Percentiles rank a stretch among this genome's conserved stretches.
Evolutionary conservation across 2,329 filamentous ascomycete genomes (phyloP).

Genomic region (Nothophoma quercina): DNA sequence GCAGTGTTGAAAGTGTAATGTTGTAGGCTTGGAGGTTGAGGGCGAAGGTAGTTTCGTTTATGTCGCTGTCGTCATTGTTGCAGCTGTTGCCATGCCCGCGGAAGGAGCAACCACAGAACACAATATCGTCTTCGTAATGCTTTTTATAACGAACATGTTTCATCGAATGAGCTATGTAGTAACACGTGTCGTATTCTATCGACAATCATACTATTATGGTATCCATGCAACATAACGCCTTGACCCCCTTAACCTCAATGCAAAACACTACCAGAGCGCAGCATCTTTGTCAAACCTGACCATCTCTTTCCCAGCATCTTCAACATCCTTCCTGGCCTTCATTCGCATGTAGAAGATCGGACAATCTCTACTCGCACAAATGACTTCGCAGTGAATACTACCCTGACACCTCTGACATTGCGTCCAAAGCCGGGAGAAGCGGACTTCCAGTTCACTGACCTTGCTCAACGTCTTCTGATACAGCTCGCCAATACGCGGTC

Average conservation of each 20-base stretch:
- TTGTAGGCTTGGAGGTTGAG: too few species aligned
- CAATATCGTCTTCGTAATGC: too few species aligned
- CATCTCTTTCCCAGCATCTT: constrained; percentile 91
- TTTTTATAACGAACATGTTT: background rate
- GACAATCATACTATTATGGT: constrained; percentile 2
- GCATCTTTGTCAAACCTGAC: constrained; percentile 87
- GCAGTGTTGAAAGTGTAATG: too few species aligned
- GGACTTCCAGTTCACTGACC: constrained; percentile 89
- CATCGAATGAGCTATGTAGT: too few species aligned
- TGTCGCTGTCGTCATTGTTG: too few species aligned
- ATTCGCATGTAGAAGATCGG: constrained; percentile 99
- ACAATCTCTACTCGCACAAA: constrained; percentile 94
- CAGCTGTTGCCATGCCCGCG: too few species aligned
- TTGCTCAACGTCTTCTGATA: constrained; percentile 91
- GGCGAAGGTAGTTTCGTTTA: too few species aligned
- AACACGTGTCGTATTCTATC: constrained; percentile 2
- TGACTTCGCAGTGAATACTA: constrained; percentile 97
- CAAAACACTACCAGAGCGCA: constrained; percentile 65
- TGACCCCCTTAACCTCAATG: background rate
- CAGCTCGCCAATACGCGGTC: constrained; percentile 84
- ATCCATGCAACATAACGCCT: constrained; percentile 13
- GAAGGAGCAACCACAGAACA: too few species aligned
- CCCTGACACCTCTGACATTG: constrained; percentile 98
- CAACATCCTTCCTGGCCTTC: constrained; percentile 99
- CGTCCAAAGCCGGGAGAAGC: constrained; percentile 94